phyloP scores from a whole-genome alignment of 2,329 filamentous ascomycete species.

The Teratosphaeria gauchensis region DNA sequence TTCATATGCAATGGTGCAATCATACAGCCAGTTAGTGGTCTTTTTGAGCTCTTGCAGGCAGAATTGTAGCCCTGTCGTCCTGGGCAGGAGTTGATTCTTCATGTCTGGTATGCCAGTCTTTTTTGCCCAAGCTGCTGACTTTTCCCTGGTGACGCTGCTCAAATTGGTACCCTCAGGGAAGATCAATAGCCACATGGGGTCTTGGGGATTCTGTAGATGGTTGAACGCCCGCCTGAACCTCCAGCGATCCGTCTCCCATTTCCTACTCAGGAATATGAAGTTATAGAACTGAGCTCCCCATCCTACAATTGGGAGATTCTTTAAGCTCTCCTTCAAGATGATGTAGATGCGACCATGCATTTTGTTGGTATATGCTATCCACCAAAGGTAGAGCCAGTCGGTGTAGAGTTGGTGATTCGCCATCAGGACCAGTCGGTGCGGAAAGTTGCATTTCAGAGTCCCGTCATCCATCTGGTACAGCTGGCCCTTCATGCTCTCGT shows the following conservation, averaged over 20 bases:
- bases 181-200: slow-evolving; percentile 84
- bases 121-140: slow-evolving; percentile 65
- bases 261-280: slow-evolving; percentile 86
- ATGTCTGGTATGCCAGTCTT: slow-evolving; percentile 65
- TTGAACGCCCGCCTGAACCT: slow-evolving; percentile 64
- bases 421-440: slow-evolving; percentile 71
- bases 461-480: slow-evolving; percentile 61
- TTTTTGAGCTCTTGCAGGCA: slow-evolving; percentile 66
- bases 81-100: slow-evolving; percentile 64
- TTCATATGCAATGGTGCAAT: slow-evolving; percentile 93
- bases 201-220: slow-evolving; percentile 57
- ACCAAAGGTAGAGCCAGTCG: slow-evolving; percentile 90
- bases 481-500: slow-evolving; percentile 68
- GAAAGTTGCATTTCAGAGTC: slow-evolving; percentile 67
- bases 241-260: slow-evolving; percentile 70
- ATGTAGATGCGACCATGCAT: slow-evolving; percentile 86
- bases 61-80: slow-evolving; percentile 72
- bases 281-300: slow-evolving; percentile 77
- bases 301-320: slow-evolving; percentile 69
- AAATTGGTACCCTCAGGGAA: slow-evolving; percentile 85
- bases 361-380: slow-evolving; percentile 75
- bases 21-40: slow-evolving; percentile 74
- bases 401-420: slow-evolving; percentile 80
- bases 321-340: slow-evolving; percentile 79
- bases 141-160: slow-evolving; percentile 57